Conservation (phyloP, 805 yeast species). For the Monosporozyma aquatica region DNA sequence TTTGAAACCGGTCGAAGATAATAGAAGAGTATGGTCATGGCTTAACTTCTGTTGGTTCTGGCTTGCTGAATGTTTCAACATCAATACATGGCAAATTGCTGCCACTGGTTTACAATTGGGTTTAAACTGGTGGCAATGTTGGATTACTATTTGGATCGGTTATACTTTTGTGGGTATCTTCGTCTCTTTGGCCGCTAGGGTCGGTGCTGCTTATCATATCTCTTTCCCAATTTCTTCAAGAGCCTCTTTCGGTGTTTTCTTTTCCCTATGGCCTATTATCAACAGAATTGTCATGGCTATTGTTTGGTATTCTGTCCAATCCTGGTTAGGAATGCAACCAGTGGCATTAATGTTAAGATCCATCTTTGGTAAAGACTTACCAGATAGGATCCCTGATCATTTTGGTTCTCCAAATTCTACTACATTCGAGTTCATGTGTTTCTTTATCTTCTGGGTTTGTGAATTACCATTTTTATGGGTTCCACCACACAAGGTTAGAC, state of each 20-base stretch:
- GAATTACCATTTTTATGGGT: constrained; percentile 76
- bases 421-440: constrained; percentile 62
- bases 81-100: constrained; percentile 89
- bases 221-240: constrained; percentile 84
- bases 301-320: constrained; percentile 84
- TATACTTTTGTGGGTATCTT: constrained; percentile 63
- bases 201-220: constrained; percentile 75
- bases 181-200: constrained; percentile 60
- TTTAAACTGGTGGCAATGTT: constrained; percentile 84
- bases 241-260: constrained; percentile 79
- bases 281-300: constrained; percentile 85
- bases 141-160: constrained; percentile 87
- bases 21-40: constrained; percentile 78
- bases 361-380: constrained; percentile 62
- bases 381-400: constrained; percentile 54
- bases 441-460: constrained; percentile 73
- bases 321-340: constrained; percentile 81
- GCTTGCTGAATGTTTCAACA: constrained; percentile 85
- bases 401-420: constrained; percentile 52
- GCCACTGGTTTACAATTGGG: constrained; percentile 77
- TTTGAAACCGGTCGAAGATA: constrained; percentile 66
- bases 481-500: constrained; percentile 75
- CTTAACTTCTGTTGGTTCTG: constrained; percentile 72
- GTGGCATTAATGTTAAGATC: constrained; percentile 69
- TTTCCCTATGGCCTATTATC: constrained; percentile 79